Percentiles rank a stretch among this genome's conserved stretches.
Evolutionary conservation across 345 rosid species (phyloP).

Genomic region (Populus nigra): DNA sequence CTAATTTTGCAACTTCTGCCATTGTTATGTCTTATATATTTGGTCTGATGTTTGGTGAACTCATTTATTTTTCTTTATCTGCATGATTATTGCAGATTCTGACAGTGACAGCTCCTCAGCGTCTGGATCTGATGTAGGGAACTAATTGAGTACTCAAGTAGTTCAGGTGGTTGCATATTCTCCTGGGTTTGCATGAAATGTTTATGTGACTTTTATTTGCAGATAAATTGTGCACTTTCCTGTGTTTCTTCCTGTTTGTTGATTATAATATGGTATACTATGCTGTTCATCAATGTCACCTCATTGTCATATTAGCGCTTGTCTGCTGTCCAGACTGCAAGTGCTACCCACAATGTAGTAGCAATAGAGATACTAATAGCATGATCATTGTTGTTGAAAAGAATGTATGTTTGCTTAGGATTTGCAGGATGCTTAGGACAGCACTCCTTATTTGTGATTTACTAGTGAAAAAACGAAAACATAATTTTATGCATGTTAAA

Average conservation of each 20-base stretch:
- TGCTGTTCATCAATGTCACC: neutral
- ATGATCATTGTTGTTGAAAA: neutral
- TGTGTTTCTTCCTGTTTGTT: neutral
- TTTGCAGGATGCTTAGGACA: neutral
- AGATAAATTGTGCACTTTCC: neutral
- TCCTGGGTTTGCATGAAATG: neutral
- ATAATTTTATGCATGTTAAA: neutral
- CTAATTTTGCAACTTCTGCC: neutral
- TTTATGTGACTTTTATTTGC: neutral
- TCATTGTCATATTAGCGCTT: neutral
- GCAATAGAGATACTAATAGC: neutral
- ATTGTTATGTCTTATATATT: neutral
- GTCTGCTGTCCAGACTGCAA: neutral
- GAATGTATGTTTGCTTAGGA: neutral
- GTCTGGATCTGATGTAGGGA: slow-evolving; percentile 77
- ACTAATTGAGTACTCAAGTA: slow-evolving; percentile 34
- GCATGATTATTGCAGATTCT: slow-evolving; percentile 56
- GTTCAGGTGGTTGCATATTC: slow-evolving; percentile 25
- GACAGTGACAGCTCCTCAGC: slow-evolving; percentile 90
- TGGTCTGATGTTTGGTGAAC: neutral
- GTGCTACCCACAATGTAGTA: neutral
- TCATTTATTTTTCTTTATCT: slow-evolving; percentile 1
- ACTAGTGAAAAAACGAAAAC: neutral
- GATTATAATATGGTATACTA: neutral
- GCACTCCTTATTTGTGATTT: neutral